Percentiles rank a stretch among this genome's conserved stretches.
Evolutionary conservation across 1,139 yeast species (phyloP).

Genomic region (Geotrichum restrictum): DNA sequence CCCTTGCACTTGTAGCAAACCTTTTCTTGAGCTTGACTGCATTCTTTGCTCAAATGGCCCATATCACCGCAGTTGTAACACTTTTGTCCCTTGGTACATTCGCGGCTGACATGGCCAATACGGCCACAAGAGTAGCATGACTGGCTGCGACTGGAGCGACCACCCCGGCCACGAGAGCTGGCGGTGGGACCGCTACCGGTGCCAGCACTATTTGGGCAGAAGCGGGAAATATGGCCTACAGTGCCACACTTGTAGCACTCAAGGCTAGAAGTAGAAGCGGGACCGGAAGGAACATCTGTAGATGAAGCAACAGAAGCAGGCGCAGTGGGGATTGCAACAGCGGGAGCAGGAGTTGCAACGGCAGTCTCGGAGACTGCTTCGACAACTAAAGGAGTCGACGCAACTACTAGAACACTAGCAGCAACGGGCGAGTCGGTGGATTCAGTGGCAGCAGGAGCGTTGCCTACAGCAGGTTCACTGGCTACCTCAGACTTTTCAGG

Average conservation of each 20-base stretch:
- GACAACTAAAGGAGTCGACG: not conserved
- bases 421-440: not conserved
- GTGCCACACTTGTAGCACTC: conserved; percentile 94
- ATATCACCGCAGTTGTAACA: conserved; percentile 91
- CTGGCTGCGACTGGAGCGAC: conserved; percentile 53
- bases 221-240: conserved; percentile 87
- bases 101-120: conserved; percentile 58
- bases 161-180: conserved; percentile 22
- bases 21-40: conserved; percentile 59
- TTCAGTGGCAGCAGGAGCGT: conserved; percentile 14
- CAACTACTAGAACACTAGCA: not conserved
- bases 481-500: conserved; percentile 25
- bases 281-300: conserved; percentile 15
- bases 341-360: not conserved
- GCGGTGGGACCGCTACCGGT: not conserved
- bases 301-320: conserved; percentile 2
- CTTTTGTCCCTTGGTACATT: conserved; percentile 46
- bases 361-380: not conserved
- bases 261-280: conserved; percentile 24
- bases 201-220: conserved; percentile 48
- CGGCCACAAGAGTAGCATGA: conserved; percentile 93
- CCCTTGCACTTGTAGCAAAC: conserved; percentile 88
- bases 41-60: conserved; percentile 86
- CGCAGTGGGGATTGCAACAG: conserved; percentile 4
- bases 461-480: conserved; percentile 25